Conservation (phyloP, 345 rosid genomes). For the Citrus cavaleriei region DNA sequence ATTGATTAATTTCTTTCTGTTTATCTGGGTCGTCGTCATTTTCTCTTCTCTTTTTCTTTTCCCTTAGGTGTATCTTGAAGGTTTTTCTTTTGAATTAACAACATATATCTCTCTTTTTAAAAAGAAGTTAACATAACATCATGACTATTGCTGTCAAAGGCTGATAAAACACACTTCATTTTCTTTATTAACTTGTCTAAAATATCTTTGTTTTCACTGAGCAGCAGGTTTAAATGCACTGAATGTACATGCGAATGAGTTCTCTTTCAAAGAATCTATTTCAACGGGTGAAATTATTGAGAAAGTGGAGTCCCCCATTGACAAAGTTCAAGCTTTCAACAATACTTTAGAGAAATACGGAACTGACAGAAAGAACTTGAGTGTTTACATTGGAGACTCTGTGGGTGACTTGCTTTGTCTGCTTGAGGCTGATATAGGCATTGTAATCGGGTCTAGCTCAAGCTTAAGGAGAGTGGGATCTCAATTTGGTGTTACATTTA, state of each 20-base stretch:
- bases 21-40: background rate
- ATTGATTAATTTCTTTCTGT: background rate
- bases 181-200: background rate
- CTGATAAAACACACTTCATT: background rate
- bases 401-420: conserved; percentile 93
- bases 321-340: conserved; percentile 65
- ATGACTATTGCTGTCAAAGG: background rate
- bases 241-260: conserved; percentile 80
- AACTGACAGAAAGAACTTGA: conserved; percentile 40
- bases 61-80: background rate
- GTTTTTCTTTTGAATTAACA: background rate
- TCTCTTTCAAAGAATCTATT: conserved; percentile 53
- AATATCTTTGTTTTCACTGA: background rate
- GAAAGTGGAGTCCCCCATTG: conserved; percentile 69
- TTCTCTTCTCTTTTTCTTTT: background rate
- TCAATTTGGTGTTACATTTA: conserved; percentile 84
- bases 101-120: background rate
- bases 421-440: conserved; percentile 89
- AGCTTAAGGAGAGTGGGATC: conserved; percentile 81
- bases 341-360: conserved; percentile 34
- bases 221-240: conserved; percentile 62
- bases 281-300: conserved; percentile 75
- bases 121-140: background rate
- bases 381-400: conserved; percentile 83
- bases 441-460: conserved; percentile 74